A percentile compares a stretch with the other conserved stretches of the same genome.
phyloP scores from a whole-genome alignment of 108 stramenopile genomes.

The Mediolabrus comicus region DNA sequence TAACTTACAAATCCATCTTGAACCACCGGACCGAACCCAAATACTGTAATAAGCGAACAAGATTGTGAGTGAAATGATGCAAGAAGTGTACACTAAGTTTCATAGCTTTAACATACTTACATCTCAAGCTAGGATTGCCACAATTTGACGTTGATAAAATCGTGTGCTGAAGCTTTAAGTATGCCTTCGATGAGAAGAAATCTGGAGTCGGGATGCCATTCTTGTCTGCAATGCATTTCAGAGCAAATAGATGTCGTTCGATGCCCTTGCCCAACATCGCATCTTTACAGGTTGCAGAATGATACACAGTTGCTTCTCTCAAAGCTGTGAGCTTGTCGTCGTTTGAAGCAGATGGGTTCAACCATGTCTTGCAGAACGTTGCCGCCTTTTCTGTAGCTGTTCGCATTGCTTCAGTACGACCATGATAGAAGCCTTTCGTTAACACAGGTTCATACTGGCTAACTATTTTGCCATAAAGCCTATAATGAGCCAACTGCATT shows the following conservation, averaged over 20 bases:
- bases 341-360: slow-evolving; percentile 23
- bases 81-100: neutral
- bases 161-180: slow-evolving; percentile 77
- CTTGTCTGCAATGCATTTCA: slow-evolving; percentile 81
- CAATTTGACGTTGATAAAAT: slow-evolving; percentile 86
- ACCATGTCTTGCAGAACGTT: slow-evolving; percentile 58
- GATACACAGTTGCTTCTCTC: slow-evolving; percentile 57
- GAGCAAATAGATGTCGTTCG: slow-evolving; percentile 79
- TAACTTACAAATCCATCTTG: slow-evolving; percentile 17
- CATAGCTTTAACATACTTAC: neutral
- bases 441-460: slow-evolving; percentile 77
- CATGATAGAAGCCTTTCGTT: slow-evolving; percentile 83
- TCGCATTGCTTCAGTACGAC: slow-evolving; percentile 87
- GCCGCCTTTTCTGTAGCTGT: slow-evolving; percentile 67
- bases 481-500: slow-evolving; percentile 83
- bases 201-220: slow-evolving; percentile 56
- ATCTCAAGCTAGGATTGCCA: slow-evolving; percentile 80
- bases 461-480: slow-evolving; percentile 75
- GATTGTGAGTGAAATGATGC: neutral
- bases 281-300: slow-evolving; percentile 67
- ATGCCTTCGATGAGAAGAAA: slow-evolving; percentile 71
- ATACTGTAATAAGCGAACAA: slow-evolving; percentile 24
- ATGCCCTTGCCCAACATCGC: slow-evolving; percentile 72
- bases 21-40: slow-evolving; percentile 87
- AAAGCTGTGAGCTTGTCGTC: slow-evolving; percentile 65